Evolutionary conservation across 2,329 filamentous ascomycete genomes (phyloP), one percentile per base, ranked within the genome.

Genomic region (Alternaria sp.): DNA sequence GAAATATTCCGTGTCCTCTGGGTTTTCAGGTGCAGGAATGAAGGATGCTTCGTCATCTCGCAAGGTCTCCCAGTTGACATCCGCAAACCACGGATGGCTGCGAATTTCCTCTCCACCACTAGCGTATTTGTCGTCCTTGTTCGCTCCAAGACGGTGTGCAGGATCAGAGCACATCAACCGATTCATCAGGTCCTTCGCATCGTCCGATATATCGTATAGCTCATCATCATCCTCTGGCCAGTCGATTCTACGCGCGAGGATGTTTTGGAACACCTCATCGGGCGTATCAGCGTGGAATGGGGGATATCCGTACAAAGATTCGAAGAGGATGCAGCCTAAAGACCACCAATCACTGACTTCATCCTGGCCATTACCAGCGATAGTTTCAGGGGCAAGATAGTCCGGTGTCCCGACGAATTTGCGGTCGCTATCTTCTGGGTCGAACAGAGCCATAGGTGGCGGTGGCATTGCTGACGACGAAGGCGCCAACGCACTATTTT

Each of bases 341-440:
- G 96, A 98, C 96, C 96, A 99, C 96, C 96, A 99, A 88, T 99
- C 96, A 77, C 96, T 98, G 70, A 95, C 96, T 79, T 98, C 95
- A 75, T 99, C 96, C 79, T 99, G 96, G 2, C 95, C 93, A 69
- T 93, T 90, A 54, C 96, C 96, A 69, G 93, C 94, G 76, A 99
- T 97, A 0, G 96, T 99, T 78, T 99, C 96, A 0, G 96, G 96
- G 0, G 96, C 96, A 13, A 99, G 87, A 77, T 99, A 99, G 79
- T 99, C 96, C 0, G 96, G 96, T 0, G 96, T 99, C 30, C 96
- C 96, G 9, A 99, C 96, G 73, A 99, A 99, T 43, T 93, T 90
- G 57, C 96, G 89, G 76, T 93, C 95, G 64, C 90, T 96, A 74
- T 99, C 96, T 75, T 97, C 91, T 0, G 96, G 96, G 74, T 98